Conservation (phyloP, 2,329 filamentous ascomycete genomes). For the Colletotrichum horii region DNA sequence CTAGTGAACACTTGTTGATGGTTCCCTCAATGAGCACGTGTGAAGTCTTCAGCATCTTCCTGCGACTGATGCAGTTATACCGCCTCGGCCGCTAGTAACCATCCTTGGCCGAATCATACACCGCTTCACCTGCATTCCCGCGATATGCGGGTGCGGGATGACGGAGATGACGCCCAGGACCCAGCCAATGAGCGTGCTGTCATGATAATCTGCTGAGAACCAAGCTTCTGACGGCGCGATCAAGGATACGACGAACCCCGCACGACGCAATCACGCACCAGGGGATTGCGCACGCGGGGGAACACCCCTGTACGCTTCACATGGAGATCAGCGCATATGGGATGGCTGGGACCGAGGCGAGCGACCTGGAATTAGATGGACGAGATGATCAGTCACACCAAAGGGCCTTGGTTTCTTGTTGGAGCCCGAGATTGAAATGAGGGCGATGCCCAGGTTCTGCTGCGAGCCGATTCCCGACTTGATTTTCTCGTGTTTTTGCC, state of each 20-base stretch:
- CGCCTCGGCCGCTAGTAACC: not conserved
- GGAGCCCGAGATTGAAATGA: not conserved
- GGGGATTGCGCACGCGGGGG: not conserved
- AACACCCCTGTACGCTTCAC: conserved; percentile 3
- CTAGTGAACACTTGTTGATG: not conserved
- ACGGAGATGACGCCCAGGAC: not conserved
- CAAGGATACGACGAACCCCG: conserved; percentile 10
- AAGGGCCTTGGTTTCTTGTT: not conserved
- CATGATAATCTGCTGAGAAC: not conserved
- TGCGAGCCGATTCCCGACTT: not conserved
- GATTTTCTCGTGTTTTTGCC: not conserved
- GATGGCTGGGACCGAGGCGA: conserved; percentile 9
- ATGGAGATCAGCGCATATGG: conserved; percentile 6
- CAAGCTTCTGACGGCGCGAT: not conserved
- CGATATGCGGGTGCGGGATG: not conserved
- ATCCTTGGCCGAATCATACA: not conserved
- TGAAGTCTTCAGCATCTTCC: not conserved
- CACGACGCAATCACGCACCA: not conserved
- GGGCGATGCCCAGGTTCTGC: not conserved
- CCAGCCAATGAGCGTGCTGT: not conserved
- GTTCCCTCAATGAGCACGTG: not conserved
- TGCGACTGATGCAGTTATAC: too few species aligned
- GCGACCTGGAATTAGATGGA: not conserved
- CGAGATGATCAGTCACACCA: not conserved
- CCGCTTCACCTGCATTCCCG: not conserved